Evolutionary conservation across 805 yeast species (phyloP), one percentile per base, ranked within the genome.

Genomic region (Novakomyces olei): DNA sequence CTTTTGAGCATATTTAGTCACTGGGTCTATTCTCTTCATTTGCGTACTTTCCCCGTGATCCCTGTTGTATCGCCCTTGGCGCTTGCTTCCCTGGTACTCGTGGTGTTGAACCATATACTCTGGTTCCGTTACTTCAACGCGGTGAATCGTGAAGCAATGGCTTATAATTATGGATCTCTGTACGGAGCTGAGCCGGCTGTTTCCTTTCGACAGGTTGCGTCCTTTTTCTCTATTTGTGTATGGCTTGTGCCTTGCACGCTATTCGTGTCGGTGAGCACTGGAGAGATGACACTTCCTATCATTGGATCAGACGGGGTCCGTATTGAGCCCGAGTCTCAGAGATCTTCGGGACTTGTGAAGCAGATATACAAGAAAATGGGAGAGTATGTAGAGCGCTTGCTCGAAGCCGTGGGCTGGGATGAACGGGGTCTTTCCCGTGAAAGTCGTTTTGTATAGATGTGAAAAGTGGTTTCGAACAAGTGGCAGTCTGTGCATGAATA

Each of bases 201-300:
- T 2, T 62, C 75, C 8, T 85, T 85, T 47, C 61, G 81, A 1
- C 93, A 88, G 48, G 78, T 88, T 3, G 78, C 94, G 10, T 75
- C 94, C 3, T 85, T 88, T 50, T 83, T 88, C 48, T 96, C 94
- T 1, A 54, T 88, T 26, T 72, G 88, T 44, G 72, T 88, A 14
- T 85, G 98, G 98, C 63, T 85, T 37, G 67, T 88, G 19, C 98
- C 98, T 22, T 80, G 88, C 51, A 72, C 93, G 4, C 60, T 88
- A 36, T 85, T 88, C 51, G 83, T 88, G 12, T 74, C 92, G 19
- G 59, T 88, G 37, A 77, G 91, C 48, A 95, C 95, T 1, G 77
- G 79, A 39, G 98, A 88, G 46, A 75, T 78, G 45, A 69, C 76
- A 14, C 61, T 88, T 28, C 98, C 98, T 5, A 58, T 15, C 8